phyloP scores from a whole-genome alignment of 257 asterid genomes.

The Solanum tarapatanum region DNA sequence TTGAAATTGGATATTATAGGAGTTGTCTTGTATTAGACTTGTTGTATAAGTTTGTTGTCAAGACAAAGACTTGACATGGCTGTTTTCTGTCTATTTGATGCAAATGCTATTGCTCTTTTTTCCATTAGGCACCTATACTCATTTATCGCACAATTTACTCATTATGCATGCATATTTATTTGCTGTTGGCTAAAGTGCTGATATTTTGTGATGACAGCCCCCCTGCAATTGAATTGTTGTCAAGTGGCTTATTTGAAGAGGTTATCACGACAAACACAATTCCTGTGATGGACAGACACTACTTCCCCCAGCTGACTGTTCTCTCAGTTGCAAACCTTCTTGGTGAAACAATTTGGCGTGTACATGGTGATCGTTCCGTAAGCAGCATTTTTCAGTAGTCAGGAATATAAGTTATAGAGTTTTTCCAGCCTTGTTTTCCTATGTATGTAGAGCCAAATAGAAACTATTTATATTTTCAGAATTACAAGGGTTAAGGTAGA shows the following conservation, averaged over 20 bases:
- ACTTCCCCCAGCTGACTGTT: slow-evolving; percentile 79
- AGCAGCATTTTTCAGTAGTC: slow-evolving; percentile 78
- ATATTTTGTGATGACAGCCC: slow-evolving; percentile 40
- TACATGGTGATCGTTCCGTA: slow-evolving; percentile 86
- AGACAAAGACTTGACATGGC: not conserved
- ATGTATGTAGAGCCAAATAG: not conserved
- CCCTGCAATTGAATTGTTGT: slow-evolving; percentile 81
- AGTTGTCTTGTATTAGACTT: not conserved
- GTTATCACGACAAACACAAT: slow-evolving; percentile 80
- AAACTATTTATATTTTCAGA: not conserved
- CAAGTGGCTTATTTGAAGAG: slow-evolving; percentile 89
- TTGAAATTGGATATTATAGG: not conserved
- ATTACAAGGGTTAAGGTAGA: not conserved
- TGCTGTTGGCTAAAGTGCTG: not conserved
- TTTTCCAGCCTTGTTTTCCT: not conserved
- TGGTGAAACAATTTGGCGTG: slow-evolving; percentile 96
- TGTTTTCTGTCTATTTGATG: not conserved
- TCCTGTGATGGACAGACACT: slow-evolving; percentile 67
- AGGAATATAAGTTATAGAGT: not conserved
- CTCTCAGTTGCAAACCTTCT: slow-evolving; percentile 84
- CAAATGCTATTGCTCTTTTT: not conserved
- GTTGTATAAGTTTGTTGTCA: not conserved
- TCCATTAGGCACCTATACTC: not conserved
- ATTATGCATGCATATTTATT: not conserved
- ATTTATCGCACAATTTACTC: not conserved